Conservation (phyloP, 805 yeast genomes). For the Kuraishia cidri region DNA sequence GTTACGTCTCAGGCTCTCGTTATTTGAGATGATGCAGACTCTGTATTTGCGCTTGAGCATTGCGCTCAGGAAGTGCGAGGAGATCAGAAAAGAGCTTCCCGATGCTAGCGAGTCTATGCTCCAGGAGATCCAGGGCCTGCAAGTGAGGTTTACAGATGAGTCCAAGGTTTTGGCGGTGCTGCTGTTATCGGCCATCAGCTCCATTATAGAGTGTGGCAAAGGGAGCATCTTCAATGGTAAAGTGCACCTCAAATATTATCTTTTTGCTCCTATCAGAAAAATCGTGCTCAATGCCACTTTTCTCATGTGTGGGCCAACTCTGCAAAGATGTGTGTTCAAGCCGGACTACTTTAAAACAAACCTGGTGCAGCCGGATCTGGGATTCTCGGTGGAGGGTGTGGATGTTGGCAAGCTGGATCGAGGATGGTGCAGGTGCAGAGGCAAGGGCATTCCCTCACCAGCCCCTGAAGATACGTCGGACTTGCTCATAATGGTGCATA, state of each 20-base stretch:
- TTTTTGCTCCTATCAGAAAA: too few species aligned
- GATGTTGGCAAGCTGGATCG: constrained; percentile 10
- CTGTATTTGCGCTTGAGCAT: not conserved
- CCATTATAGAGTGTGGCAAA: not conserved
- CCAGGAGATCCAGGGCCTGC: not conserved
- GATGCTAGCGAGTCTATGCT: not conserved
- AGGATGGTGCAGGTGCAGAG: constrained; percentile 6
- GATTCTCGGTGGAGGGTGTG: constrained; percentile 4
- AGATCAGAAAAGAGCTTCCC: not conserved
- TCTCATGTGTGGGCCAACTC: too few species aligned
- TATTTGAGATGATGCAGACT: not conserved
- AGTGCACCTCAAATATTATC: too few species aligned
- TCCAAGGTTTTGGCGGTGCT: not conserved
- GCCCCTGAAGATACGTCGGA: constrained; percentile 1
- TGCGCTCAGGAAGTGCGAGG: not conserved
- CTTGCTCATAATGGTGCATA: not conserved
- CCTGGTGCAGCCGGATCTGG: too few species aligned
- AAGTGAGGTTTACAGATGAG: not conserved
- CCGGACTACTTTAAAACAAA: too few species aligned
- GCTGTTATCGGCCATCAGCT: not conserved
- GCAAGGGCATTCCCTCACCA: not conserved
- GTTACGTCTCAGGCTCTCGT: not conserved
- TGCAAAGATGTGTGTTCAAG: too few species aligned
- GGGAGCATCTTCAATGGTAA: too few species aligned
- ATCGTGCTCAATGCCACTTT: too few species aligned